Conservation (phyloP, 2,329 filamentous ascomycete genomes). For the Epichloe uncinata region DNA sequence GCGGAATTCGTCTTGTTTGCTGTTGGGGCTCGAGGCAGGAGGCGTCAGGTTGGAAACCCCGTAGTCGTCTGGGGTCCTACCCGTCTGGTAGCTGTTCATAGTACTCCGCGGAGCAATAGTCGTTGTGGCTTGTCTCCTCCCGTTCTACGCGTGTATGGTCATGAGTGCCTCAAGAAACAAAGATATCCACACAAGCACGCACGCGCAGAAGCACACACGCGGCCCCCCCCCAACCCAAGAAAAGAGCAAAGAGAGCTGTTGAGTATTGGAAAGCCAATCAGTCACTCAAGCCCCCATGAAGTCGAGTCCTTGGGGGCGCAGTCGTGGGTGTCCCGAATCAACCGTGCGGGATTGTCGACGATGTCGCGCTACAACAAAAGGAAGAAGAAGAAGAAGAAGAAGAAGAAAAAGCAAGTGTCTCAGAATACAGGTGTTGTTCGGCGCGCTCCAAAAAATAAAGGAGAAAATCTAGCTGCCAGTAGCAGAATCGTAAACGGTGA, state of each 20-base stretch:
- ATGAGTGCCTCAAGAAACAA: slow-evolving; percentile 12
- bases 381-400: neutral
- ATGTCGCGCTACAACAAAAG: neutral
- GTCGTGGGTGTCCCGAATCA: neutral
- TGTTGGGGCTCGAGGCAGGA: slow-evolving; percentile 25
- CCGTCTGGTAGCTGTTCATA: slow-evolving; percentile 28
- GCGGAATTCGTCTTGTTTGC: slow-evolving; percentile 47
- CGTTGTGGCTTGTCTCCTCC: neutral
- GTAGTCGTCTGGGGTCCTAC: slow-evolving; percentile 23
- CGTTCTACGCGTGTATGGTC: slow-evolving; percentile 9
- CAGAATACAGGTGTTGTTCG: neutral
- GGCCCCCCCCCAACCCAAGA: neutral
- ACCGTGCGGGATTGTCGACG: neutral
- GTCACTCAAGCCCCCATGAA: slow-evolving; percentile 5
- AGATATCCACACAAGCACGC: neutral
- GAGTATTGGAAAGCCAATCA: slow-evolving; percentile 1
- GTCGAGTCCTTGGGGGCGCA: neutral
- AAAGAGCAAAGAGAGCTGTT: slow-evolving; percentile 1
- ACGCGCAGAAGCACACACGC: no score
- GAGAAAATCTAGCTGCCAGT: neutral
- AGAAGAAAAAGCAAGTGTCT: neutral
- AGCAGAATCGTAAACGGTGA: neutral
- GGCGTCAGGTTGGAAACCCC: slow-evolving; percentile 18
- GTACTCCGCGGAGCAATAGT: slow-evolving; percentile 1
- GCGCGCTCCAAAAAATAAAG: neutral